phyloP scores from a whole-genome alignment of 495 filamentous ascomycete genomes.

The Hyaloscypha bicolor region DNA sequence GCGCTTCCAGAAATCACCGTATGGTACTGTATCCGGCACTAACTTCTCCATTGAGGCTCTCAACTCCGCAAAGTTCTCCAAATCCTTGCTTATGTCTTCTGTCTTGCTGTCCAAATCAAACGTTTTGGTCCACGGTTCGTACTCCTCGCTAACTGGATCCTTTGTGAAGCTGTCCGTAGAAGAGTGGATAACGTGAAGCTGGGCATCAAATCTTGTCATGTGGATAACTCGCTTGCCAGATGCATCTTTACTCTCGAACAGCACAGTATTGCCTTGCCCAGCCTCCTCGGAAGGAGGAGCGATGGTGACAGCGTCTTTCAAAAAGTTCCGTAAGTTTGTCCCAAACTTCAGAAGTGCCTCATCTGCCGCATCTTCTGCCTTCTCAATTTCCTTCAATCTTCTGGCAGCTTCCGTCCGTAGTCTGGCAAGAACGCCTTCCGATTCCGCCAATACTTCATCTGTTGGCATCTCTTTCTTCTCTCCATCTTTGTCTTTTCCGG shows the following conservation, averaged over 20 bases:
- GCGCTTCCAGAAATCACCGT: slow-evolving; percentile 87
- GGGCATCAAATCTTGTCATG: slow-evolving; percentile 91
- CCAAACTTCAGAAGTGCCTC: slow-evolving; percentile 94
- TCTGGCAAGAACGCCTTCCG: slow-evolving; percentile 79
- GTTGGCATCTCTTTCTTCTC: slow-evolving; percentile 44
- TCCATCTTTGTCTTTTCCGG: slow-evolving; percentile 38
- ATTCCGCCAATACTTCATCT: slow-evolving; percentile 60
- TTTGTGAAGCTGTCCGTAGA: slow-evolving; percentile 80
- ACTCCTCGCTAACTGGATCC: slow-evolving; percentile 77
- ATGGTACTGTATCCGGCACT: slow-evolving; percentile 87
- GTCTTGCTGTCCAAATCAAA: slow-evolving; percentile 88
- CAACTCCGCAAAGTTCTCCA: slow-evolving; percentile 88
- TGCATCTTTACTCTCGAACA: slow-evolving; percentile 91
- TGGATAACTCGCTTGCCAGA: slow-evolving; percentile 90
- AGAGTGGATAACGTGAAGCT: slow-evolving; percentile 92
- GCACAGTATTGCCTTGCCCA: slow-evolving; percentile 47
- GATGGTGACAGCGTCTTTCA: slow-evolving; percentile 89
- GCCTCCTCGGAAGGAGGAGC: slow-evolving; percentile 58
- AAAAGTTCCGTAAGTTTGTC: slow-evolving; percentile 84
- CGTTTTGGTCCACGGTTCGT: slow-evolving; percentile 68
- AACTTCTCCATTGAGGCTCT: slow-evolving; percentile 92
- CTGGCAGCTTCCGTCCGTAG: slow-evolving; percentile 81
- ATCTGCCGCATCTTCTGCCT: slow-evolving; percentile 95
- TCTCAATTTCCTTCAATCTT: slow-evolving; percentile 86
- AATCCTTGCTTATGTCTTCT: slow-evolving; percentile 75